A percentile compares a stretch with the other conserved stretches of the same genome.
Evolutionary conservation across 495 filamentous ascomycete species (phyloP).

Genomic region (Aspergillus panamensis): DNA sequence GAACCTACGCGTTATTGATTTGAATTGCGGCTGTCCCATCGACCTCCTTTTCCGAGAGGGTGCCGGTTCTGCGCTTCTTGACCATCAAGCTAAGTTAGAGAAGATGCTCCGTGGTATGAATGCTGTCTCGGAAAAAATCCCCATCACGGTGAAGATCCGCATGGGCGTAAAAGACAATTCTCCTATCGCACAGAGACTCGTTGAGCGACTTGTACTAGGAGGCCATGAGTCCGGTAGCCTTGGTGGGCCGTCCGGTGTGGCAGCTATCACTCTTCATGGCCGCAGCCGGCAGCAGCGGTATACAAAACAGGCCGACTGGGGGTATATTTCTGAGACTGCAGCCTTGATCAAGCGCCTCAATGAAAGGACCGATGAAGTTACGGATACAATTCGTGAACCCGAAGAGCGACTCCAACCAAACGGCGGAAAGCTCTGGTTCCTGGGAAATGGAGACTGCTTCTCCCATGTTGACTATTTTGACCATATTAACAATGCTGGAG

Average conservation of each 20-base stretch:
- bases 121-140: constrained; percentile 76
- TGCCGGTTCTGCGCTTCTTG: constrained; percentile 91
- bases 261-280: constrained; percentile 91
- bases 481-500: constrained; percentile 69
- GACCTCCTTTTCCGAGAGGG: constrained; percentile 84
- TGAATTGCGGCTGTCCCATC: constrained; percentile 97
- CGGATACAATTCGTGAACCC: constrained; percentile 73
- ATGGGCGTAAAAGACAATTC: constrained; percentile 80
- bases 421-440: constrained; percentile 71
- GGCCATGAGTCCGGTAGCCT: constrained; percentile 59
- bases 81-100: constrained; percentile 75
- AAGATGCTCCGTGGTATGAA: constrained; percentile 96
- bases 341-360: constrained; percentile 78
- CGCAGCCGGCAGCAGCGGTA: constrained; percentile 92
- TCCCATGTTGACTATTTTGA: constrained; percentile 84
- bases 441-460: constrained; percentile 95
- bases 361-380: constrained; percentile 53
- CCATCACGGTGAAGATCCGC: constrained; percentile 89
- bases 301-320: constrained; percentile 84
- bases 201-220: constrained; percentile 78
- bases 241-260: constrained; percentile 70
- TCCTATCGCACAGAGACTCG: constrained; percentile 75
- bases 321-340: constrained; percentile 85
- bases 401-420: constrained; percentile 64
- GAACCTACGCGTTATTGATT: constrained; percentile 78